Evolutionary conservation across 768 basidiomycete species (phyloP), one percentile per base, ranked within the genome.

Genomic region (Phylloporus sp.): DNA sequence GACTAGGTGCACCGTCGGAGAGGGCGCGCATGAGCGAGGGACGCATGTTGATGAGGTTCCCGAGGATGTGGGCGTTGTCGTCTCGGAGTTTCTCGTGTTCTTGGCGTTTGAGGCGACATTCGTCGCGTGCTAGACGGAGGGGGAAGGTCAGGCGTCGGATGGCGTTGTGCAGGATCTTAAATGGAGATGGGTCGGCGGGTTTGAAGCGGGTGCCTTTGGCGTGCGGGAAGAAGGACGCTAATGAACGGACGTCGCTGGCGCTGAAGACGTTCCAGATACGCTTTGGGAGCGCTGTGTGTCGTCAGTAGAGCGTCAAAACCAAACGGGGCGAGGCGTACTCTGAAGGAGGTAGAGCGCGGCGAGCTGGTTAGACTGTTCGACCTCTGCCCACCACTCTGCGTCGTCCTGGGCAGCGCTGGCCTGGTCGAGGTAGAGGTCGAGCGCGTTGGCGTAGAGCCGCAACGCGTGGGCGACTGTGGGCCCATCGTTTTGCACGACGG

Each of bases 371-470:
- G 86, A 90, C 26, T 79, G 74, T 52, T 84, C 82, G 33, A 86
- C 63, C 23, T 80, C 76, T 14, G 76, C 74, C 93, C 93, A 97
- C 86, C 87, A 96, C 36, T 86, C 79, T 17, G 87, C 80, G 57
- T 92, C 89, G 7, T 73, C 66, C 56, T 93, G 90, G 11, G 82
- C 79, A 27, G 80, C 64, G 9, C 78, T 71, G 2, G 92, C 88
- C 57, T 89, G 80, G 9, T 70, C 59, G 48, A 95, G 64, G 47
- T 82, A 79, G 18, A 70, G 58, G 51, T 89, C 78, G 57, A 93
- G 66, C 1, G 80, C 75, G 44, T 84, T 75, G 6, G 79, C 70
- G 58, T 90, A 91, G 14, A 88, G 49, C 8, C 74, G n/a, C n/a
- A n/a, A n/a, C n/a, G n/a, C n/a, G n/a, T n/a, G 52, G 11, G 83